Evolutionary conservation across 208 protist genomes (phyloP).

Genomic region (Crithidia fasciculata): DNA sequence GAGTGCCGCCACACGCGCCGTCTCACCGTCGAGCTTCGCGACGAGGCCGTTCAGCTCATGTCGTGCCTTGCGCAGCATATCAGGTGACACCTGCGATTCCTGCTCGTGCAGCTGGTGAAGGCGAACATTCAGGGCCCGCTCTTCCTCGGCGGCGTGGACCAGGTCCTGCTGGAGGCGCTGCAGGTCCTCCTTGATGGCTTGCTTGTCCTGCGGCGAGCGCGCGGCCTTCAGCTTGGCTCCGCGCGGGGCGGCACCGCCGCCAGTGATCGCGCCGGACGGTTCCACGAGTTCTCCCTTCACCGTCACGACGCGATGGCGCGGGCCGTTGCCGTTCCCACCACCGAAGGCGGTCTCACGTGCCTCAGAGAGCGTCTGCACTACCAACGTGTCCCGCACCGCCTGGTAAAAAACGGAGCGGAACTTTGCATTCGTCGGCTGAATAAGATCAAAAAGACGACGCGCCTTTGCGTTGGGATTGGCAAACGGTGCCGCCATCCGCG

Average conservation of each 20-base stretch:
- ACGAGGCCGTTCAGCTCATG: constrained; percentile 55
- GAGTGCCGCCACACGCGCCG: constrained; percentile 44
- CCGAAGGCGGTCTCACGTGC: constrained; percentile 91
- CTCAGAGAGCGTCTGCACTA: constrained; percentile 91
- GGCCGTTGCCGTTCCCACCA: constrained; percentile 9
- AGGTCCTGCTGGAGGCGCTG: constrained; percentile 78
- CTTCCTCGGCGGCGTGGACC: constrained; percentile 72
- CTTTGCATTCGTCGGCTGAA: constrained; percentile 87
- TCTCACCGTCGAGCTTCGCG: constrained; percentile 51
- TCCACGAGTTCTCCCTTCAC: constrained; percentile 98
- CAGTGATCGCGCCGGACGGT: constrained; percentile 97
- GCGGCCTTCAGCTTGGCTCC: constrained; percentile 89
- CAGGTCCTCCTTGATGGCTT: constrained; percentile 74
- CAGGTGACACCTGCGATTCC: constrained; percentile 50
- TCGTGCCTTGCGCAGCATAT: constrained; percentile 59
- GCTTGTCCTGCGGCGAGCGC: constrained; percentile 77
- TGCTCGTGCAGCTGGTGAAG: constrained; percentile 74
- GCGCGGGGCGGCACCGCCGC: constrained; percentile 92
- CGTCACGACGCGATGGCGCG: constrained; percentile 96
- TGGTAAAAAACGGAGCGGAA: constrained; percentile 96
- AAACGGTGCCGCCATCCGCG: constrained; percentile 56
- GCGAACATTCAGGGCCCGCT: constrained; percentile 60
- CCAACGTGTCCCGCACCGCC: constrained; percentile 97
- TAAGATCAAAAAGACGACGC: constrained; percentile 94
- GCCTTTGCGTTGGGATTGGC: constrained; percentile 62